Conservation (phyloP, 2,329 filamentous ascomycete genomes). For the Fusarium solani-melongenae region DNA sequence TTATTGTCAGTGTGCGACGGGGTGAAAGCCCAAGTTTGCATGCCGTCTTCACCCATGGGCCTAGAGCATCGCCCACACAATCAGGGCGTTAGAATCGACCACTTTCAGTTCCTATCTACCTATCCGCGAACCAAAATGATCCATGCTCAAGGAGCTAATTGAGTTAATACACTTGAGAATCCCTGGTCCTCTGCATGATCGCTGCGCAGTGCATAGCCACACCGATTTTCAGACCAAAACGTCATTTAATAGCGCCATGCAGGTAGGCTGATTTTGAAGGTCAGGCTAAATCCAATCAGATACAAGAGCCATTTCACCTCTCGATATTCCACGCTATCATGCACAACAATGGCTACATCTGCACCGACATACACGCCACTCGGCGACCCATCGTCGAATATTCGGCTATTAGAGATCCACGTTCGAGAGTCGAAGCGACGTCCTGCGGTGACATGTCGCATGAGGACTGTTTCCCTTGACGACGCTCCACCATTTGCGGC, state of each 20-base stretch:
- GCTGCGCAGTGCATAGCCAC: neutral
- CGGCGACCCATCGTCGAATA: neutral
- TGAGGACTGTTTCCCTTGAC: neutral
- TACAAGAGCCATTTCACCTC: neutral
- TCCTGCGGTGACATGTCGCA: neutral
- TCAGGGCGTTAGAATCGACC: neutral
- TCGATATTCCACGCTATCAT: neutral
- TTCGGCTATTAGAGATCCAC: neutral
- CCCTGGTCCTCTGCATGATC: neutral
- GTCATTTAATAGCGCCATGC: neutral
- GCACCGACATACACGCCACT: neutral
- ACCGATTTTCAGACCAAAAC: neutral
- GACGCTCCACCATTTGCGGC: neutral
- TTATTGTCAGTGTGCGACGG: neutral
- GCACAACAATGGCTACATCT: neutral
- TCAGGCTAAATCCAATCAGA: neutral
- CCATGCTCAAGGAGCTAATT: neutral
- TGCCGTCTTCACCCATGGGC: neutral
- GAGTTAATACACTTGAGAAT: neutral
- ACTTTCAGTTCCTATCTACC: neutral
- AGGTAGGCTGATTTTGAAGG: neutral
- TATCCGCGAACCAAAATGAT: neutral
- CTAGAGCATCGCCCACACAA: neutral
- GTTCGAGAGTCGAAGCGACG: neutral
- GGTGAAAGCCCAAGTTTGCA: neutral